A percentile compares a stretch with the other conserved stretches of the same genome.
These are phyloP conservation scores for Lasiodiplodia sp. DNA, from an alignment of 2,329 filamentous ascomycete species.

Conservation along the genomic window DNA sequence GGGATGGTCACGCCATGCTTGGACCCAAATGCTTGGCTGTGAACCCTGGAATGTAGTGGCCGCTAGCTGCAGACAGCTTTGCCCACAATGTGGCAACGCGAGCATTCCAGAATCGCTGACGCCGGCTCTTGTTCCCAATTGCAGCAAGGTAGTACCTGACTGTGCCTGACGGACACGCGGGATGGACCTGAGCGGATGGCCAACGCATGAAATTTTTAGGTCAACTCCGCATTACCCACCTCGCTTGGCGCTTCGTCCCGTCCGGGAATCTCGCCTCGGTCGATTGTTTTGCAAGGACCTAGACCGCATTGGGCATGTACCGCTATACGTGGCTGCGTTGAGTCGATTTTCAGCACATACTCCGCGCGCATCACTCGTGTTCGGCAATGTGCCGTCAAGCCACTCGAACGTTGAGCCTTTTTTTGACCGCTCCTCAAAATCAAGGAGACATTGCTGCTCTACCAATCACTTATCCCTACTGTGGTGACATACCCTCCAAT, in stretches of 20 bases:
- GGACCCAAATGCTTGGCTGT: background rate
- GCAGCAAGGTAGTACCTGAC: background rate
- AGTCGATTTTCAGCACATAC: background rate
- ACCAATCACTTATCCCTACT: background rate
- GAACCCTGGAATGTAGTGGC: background rate
- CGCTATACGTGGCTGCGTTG: background rate
- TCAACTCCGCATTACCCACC: background rate
- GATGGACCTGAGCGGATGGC: background rate
- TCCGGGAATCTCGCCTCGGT: background rate
- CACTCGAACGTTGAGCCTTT: background rate
- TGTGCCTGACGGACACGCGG: conserved; percentile 3
- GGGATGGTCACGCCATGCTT: conserved; percentile 8
- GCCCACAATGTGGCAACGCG: background rate
- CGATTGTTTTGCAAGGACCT: background rate
- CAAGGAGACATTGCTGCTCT: background rate
- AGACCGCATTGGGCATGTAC: background rate
- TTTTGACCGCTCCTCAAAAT: background rate
- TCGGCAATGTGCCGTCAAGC: background rate
- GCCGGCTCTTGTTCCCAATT: background rate
- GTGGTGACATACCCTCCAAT: background rate
- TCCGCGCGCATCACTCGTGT: background rate
- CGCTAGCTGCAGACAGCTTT: background rate
- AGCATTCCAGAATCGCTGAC: background rate
- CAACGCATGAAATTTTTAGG: background rate
- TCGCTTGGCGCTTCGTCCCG: background rate